phyloP scores from a whole-genome alignment of 306 rosid genomes.

The Lathyrus aphaca region DNA sequence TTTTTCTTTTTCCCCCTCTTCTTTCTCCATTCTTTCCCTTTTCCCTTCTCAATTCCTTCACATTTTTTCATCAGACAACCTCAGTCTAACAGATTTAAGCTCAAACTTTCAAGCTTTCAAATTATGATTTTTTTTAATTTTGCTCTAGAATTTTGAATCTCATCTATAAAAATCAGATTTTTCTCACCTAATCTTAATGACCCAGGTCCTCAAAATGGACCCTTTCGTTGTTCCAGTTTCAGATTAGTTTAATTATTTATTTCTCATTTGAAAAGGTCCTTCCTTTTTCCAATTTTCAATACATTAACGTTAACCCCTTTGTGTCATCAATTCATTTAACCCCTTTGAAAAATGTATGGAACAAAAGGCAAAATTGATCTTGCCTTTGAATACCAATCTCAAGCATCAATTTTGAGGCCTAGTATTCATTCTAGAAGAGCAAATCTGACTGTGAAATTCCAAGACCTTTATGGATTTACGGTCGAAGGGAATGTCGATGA shows the following conservation, averaged over 20 bases:
- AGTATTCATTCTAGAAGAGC: conserved; percentile 94
- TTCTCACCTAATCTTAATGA: conserved; percentile 38
- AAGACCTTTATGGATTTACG: conserved; percentile 91
- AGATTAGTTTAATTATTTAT: conserved; percentile 37
- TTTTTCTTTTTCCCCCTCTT: not conserved
- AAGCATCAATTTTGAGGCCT: conserved; percentile 79
- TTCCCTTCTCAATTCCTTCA: conserved; percentile 9
- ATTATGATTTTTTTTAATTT: conserved; percentile 24
- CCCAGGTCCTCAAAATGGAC: conserved; percentile 48
- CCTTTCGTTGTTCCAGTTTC: conserved; percentile 46
- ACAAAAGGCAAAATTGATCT: conserved; percentile 80
- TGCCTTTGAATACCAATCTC: conserved; percentile 84
- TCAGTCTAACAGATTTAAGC: conserved; percentile 38
- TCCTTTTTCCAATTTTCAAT: conserved; percentile 21
- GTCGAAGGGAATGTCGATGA: conserved; percentile 99
- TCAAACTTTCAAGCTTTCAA: conserved; percentile 40
- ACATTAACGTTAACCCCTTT: not conserved
- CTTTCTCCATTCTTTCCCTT: not conserved
- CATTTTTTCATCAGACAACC: conserved; percentile 18
- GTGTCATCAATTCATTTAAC: conserved; percentile 35
- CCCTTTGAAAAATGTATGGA: conserved; percentile 62
- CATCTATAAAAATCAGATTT: conserved; percentile 32
- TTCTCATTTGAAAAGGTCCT: conserved; percentile 49
- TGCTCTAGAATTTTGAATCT: conserved; percentile 26
- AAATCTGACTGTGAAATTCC: conserved; percentile 90